Conservation (phyloP, 1,284 basidiomycete species). For the Neotropicomus parvogracilis region DNA sequence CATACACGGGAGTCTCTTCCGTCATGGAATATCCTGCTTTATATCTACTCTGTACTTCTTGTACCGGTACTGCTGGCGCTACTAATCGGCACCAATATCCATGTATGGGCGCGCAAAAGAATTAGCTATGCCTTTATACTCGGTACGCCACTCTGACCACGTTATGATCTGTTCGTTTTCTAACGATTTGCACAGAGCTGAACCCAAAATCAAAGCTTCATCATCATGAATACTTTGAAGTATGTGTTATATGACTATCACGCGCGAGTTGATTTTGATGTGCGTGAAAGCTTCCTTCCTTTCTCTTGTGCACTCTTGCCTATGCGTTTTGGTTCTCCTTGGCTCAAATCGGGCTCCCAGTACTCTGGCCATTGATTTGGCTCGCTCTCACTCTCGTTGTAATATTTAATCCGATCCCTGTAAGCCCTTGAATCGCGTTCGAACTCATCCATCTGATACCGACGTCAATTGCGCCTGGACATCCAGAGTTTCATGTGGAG, state of each 20-base stretch:
- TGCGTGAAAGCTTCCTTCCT: constrained; percentile 63
- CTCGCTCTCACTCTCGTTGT: constrained; percentile 59
- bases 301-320: constrained; percentile 71
- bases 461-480: background rate
- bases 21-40: constrained; percentile 72
- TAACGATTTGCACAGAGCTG: constrained; percentile 51
- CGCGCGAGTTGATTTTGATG: constrained; percentile 2
- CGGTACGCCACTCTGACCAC: constrained; percentile 41
- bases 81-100: constrained; percentile 78
- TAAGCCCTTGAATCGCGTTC: constrained; percentile 38
- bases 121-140: constrained; percentile 95
- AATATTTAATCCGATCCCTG: constrained; percentile 74
- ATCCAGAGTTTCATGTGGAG: constrained; percentile 27
- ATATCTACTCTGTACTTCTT: constrained; percentile 74
- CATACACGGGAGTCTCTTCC: constrained; percentile 59
- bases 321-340: constrained; percentile 89
- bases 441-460: background rate
- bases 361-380: constrained; percentile 85
- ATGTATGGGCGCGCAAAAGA: constrained; percentile 71
- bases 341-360: constrained; percentile 50
- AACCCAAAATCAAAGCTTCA: constrained; percentile 76
- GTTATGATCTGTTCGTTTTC: background rate
- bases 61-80: constrained; percentile 77
- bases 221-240: constrained; percentile 80
- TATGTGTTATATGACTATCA: constrained; percentile 27